phyloP scores from a whole-genome alignment of 78 protist genomes.

The Protostelium mycophagum region DNA sequence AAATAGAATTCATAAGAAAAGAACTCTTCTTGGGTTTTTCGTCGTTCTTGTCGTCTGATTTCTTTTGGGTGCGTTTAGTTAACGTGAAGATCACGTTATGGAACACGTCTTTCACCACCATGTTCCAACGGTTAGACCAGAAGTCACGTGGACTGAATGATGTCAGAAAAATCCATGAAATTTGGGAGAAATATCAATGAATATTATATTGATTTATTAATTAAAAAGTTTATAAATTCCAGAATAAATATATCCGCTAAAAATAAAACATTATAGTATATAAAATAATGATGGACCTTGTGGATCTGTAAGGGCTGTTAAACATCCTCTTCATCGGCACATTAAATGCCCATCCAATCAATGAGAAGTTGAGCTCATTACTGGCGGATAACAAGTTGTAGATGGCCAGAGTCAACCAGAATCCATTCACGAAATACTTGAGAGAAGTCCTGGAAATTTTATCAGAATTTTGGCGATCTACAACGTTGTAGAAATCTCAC shows the following conservation, averaged over 20 bases:
- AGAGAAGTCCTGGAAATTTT: too few species aligned
- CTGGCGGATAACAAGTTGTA: not conserved
- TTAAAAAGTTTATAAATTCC: too few species aligned
- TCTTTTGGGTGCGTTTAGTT: not conserved
- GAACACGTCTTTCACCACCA: not conserved
- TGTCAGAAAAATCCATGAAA: not conserved
- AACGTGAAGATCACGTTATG: not conserved
- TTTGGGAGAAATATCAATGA: not conserved
- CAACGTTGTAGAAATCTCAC: too few species aligned
- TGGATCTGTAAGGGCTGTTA: not conserved
- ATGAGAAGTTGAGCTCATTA: not conserved
- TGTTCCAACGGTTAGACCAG: not conserved
- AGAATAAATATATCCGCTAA: too few species aligned
- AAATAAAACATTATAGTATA: not conserved
- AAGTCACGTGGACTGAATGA: not conserved
- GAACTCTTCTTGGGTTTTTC: not conserved
- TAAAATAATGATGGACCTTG: not conserved
- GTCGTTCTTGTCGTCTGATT: not conserved
- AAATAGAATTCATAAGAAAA: not conserved
- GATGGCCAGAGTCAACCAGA: not conserved
- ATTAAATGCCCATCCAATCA: not conserved
- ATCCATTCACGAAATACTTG: not conserved
- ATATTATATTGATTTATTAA: too few species aligned
- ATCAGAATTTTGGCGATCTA: too few species aligned
- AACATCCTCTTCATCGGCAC: not conserved